Percentiles rank a stretch among this genome's conserved stretches.
Evolutionary conservation across 2,329 filamentous ascomycete species (phyloP).

Genomic region (Ceratocystis ficicola): DNA sequence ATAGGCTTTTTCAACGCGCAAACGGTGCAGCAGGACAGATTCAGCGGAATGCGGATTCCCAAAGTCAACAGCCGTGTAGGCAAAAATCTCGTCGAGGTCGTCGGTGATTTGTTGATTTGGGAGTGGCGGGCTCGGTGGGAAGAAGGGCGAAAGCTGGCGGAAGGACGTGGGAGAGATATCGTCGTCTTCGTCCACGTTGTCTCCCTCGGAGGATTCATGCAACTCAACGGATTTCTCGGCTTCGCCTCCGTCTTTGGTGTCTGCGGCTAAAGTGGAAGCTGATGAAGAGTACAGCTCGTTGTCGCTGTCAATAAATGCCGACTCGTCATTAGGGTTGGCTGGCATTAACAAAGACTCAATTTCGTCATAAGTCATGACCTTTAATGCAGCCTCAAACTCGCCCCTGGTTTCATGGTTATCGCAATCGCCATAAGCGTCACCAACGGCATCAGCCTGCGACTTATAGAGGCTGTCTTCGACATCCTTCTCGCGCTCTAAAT

Average conservation of each 20-base stretch:
- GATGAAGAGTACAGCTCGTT: background rate
- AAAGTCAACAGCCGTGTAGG: conserved; percentile 33
- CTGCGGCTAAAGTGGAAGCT: background rate
- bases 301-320: background rate
- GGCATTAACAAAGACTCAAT: conserved; percentile 33
- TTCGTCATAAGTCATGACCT: conserved; percentile 34
- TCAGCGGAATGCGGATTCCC: conserved; percentile 31
- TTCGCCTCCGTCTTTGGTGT: background rate
- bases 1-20: conserved; percentile 33
- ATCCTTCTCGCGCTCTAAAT: conserved; percentile 23
- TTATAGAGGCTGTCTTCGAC: conserved; percentile 17
- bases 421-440: background rate
- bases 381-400: conserved; percentile 23
- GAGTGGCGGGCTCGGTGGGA: background rate
- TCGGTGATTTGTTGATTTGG: conserved; percentile 22
- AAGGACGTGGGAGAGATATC: background rate
- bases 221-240: background rate
- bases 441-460: conserved; percentile 24
- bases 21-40: conserved; percentile 30
- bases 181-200: background rate
- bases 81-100: conserved; percentile 30
- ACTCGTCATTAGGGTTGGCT: background rate
- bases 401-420: background rate
- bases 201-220: background rate
- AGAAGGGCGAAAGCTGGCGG: conserved; percentile 13